Evolutionary conservation across 2,329 filamentous ascomycete species (phyloP).

Genomic region (Cladophialophora psammophila): DNA sequence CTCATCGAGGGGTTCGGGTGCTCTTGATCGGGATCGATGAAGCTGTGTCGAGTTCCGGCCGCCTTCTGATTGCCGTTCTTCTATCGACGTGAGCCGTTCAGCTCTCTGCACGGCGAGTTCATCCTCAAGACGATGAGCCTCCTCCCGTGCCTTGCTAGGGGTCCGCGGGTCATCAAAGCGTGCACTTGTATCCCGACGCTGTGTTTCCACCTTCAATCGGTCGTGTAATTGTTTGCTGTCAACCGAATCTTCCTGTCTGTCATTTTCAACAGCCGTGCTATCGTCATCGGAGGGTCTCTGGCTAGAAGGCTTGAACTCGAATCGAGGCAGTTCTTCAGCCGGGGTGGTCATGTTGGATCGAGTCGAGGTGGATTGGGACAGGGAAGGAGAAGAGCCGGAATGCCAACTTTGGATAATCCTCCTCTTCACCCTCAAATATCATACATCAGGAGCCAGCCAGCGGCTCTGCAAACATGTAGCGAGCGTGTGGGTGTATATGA

Average conservation of each 20-base stretch:
- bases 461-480: slow-evolving; percentile 21
- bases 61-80: slow-evolving; percentile 33
- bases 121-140: slow-evolving; percentile 68
- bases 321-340: slow-evolving; percentile 42
- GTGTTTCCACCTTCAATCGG: slow-evolving; percentile 58
- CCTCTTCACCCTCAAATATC: slow-evolving; percentile 13
- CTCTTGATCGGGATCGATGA: slow-evolving; percentile 60
- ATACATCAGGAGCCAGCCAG: slow-evolving; percentile 27
- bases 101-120: slow-evolving; percentile 70
- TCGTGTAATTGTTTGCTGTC: slow-evolving; percentile 45
- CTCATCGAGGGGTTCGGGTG: slow-evolving; percentile 67
- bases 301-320: slow-evolving; percentile 41
- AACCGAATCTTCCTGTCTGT: slow-evolving; percentile 45
- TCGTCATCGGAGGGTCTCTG: slow-evolving; percentile 40
- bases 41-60: slow-evolving; percentile 54
- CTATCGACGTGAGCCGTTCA: slow-evolving; percentile 65
- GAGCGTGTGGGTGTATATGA: slow-evolving; percentile 19
- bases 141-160: slow-evolving; percentile 65
- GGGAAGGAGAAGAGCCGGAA: not conserved
- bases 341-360: slow-evolving; percentile 47
- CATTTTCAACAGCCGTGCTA: slow-evolving; percentile 41
- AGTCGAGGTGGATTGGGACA: not conserved
- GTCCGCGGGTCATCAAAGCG: slow-evolving; percentile 51
- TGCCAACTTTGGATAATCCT: not conserved
- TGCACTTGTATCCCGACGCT: slow-evolving; percentile 45